Conservation (phyloP, 1,139 yeast genomes). For the Ashbya aceris region DNA sequence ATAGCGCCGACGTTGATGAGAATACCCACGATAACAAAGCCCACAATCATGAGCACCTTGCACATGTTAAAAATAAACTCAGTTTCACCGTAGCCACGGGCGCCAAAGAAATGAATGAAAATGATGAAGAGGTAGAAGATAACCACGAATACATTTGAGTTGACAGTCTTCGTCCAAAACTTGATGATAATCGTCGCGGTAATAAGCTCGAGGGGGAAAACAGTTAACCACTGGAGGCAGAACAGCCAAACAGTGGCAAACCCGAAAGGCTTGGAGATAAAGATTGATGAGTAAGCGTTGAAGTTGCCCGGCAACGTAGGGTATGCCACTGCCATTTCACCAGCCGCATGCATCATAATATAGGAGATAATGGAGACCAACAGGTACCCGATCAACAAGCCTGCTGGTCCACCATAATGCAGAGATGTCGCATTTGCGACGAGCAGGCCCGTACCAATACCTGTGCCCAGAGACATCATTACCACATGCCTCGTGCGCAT, state of each 20-base stretch:
- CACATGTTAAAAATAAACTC: conserved; percentile 51
- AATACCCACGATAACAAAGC: conserved; percentile 54
- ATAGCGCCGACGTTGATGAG: conserved; percentile 59
- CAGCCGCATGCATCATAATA: conserved; percentile 68
- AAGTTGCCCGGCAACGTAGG: conserved; percentile 72
- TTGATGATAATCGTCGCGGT: conserved; percentile 64
- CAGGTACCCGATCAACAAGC: conserved; percentile 58
- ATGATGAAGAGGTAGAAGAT: conserved; percentile 51
- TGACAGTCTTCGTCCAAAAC: conserved; percentile 51
- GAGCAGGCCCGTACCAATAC: conserved; percentile 70
- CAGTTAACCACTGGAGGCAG: conserved; percentile 70
- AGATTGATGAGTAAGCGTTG: conserved; percentile 55
- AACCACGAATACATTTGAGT: conserved; percentile 56
- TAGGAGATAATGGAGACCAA: conserved; percentile 59
- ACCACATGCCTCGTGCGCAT: conserved; percentile 43
- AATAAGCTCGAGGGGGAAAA: conserved; percentile 66
- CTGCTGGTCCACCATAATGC: conserved; percentile 68
- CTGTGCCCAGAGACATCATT: conserved; percentile 75
- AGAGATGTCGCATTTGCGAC: conserved; percentile 68
- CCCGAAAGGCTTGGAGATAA: conserved; percentile 68
- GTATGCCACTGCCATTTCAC: conserved; percentile 71
- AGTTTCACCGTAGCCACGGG: conserved; percentile 65
- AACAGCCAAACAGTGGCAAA: conserved; percentile 76
- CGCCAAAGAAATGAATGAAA: conserved; percentile 52
- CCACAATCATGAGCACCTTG: conserved; percentile 51